phyloP scores from a whole-genome alignment of 176 grass and related monocot species.

The Oryza meridionalis region DNA sequence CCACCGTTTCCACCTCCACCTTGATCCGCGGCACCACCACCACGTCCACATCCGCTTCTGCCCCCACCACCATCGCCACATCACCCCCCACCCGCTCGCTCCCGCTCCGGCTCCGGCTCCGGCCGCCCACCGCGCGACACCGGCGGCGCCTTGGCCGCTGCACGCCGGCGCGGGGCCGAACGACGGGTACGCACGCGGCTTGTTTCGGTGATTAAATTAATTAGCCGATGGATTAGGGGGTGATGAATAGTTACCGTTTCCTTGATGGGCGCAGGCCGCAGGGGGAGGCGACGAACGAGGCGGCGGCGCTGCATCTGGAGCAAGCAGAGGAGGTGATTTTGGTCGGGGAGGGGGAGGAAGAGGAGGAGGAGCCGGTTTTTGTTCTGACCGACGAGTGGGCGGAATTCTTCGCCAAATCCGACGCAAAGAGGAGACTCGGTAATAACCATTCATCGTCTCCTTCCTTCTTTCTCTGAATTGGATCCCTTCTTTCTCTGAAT shows the following conservation, averaged over 20 bases:
- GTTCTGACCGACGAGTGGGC: conserved; percentile 68
- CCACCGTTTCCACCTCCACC: conserved; percentile 51
- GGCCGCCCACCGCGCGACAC: background rate
- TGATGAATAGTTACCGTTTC: background rate
- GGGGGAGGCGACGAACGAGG: background rate
- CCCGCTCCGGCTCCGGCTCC: conserved; percentile 31
- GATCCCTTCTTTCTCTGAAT: background rate
- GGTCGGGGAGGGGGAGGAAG: conserved; percentile 25
- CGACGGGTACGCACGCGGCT: background rate
- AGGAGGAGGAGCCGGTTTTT: conserved; percentile 53
- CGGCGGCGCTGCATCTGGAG: background rate
- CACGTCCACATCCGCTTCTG: conserved; percentile 38
- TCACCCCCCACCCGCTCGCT: conserved; percentile 4
- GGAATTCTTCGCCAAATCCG: conserved; percentile 71
- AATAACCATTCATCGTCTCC: background rate
- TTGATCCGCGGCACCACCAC: conserved; percentile 47
- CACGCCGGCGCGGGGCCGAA: background rate
- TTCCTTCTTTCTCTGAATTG: background rate
- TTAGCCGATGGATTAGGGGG: background rate
- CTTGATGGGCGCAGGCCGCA: background rate
- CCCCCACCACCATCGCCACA: conserved; percentile 18
- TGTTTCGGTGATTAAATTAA: background rate
- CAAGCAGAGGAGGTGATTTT: conserved; percentile 16
- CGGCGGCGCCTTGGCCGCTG: conserved; percentile 6
- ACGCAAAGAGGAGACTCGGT: conserved; percentile 69